Evolutionary conservation across 176 grass and related monocot species (phyloP).

Genomic region (Musa beccarii): DNA sequence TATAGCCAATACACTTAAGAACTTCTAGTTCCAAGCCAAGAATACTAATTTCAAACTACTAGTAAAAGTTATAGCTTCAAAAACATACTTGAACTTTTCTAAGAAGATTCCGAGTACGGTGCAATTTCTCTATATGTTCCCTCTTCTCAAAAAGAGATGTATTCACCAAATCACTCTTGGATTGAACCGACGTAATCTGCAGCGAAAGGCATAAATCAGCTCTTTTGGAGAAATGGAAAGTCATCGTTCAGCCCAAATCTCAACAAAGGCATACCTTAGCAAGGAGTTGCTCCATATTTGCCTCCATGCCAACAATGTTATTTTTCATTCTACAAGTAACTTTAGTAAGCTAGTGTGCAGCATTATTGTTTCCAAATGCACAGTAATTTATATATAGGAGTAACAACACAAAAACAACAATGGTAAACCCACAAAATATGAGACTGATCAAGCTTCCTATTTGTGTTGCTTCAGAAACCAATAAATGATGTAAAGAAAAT

Average conservation of each 20-base stretch:
- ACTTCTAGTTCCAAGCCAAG: neutral
- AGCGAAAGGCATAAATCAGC: neutral
- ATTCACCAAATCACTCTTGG: conserved; percentile 87
- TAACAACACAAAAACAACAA: neutral
- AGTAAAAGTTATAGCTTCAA: neutral
- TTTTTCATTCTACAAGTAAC: conserved; percentile 74
- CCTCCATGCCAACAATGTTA: conserved; percentile 93
- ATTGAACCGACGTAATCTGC: conserved; percentile 94
- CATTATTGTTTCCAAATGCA: neutral
- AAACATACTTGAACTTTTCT: conserved; percentile 91
- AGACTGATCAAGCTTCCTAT: no score
- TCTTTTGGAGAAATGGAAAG: conserved; percentile 17
- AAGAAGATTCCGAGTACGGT: conserved; percentile 88
- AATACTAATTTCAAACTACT: neutral
- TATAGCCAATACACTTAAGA: neutral
- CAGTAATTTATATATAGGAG: neutral
- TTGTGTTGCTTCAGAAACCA: neutral
- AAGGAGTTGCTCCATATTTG: conserved; percentile 94
- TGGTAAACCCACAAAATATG: neutral
- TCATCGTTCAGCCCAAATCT: conserved; percentile 2
- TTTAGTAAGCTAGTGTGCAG: neutral
- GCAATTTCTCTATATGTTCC: conserved; percentile 97
- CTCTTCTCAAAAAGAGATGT: conserved; percentile 95
- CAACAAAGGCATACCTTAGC: conserved; percentile 44
- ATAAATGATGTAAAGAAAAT: neutral